A percentile compares a stretch with the other conserved stretches of the same genome.
phyloP scores from a whole-genome alignment of 164 flowering plant genomes.

The Dillenia suffruticosa region DNA sequence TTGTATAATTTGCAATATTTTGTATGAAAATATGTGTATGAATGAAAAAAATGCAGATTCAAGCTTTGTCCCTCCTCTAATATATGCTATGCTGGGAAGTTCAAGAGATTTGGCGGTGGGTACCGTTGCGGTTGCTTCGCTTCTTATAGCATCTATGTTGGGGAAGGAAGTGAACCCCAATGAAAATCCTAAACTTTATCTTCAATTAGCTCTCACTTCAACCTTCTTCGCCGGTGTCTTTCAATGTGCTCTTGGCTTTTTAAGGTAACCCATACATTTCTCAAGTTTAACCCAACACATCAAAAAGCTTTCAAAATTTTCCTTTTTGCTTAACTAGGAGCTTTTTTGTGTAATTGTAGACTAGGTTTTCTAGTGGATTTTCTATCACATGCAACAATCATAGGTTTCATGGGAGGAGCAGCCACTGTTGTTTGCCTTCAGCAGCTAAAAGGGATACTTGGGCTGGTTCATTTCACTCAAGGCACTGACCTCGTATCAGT shows the following conservation, averaged over 20 bases:
- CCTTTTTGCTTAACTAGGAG: background rate
- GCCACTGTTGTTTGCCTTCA: constrained; percentile 53
- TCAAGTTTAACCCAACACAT: too few relatives aligned
- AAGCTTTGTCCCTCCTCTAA: constrained; percentile 72
- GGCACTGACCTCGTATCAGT: constrained; percentile 42
- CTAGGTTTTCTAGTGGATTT: constrained; percentile 61
- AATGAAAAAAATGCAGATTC: constrained; percentile 35
- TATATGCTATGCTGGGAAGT: constrained; percentile 70
- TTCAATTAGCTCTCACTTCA: constrained; percentile 48
- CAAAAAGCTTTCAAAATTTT: background rate
- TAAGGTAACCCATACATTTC: constrained; percentile 36
- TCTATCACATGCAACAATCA: constrained; percentile 53
- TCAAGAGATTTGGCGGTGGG: constrained; percentile 72
- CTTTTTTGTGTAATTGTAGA: constrained; percentile 19
- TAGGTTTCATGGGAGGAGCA: constrained; percentile 65
- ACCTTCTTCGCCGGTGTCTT: constrained; percentile 68
- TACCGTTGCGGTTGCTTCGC: constrained; percentile 57
- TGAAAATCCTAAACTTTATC: constrained; percentile 32
- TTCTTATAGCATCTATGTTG: constrained; percentile 42
- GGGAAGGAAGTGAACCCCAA: constrained; percentile 33
- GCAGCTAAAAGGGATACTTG: constrained; percentile 56
- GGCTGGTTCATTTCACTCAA: constrained; percentile 45
- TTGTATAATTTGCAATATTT: background rate
- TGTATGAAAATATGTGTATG: too few relatives aligned
- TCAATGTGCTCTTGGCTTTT: constrained; percentile 56